A percentile compares a stretch with the other conserved stretches of the same genome.
Evolutionary conservation across 169 alveolate species (phyloP).

Genomic region (Miamiensis avidus): DNA sequence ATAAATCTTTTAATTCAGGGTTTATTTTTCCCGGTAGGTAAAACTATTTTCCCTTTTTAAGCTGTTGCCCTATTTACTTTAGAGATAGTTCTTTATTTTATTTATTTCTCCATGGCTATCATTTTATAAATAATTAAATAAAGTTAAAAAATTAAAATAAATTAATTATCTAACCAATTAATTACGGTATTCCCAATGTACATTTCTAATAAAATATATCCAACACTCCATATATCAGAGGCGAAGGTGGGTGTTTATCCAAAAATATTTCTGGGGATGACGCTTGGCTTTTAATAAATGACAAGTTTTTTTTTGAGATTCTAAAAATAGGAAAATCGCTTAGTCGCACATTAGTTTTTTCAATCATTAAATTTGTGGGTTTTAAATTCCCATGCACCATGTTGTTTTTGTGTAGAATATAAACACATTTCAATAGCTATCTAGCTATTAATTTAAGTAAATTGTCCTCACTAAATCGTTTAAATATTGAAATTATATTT

Average conservation of each 20-base stretch:
- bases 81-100: background rate
- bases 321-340: background rate
- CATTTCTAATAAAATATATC: background rate
- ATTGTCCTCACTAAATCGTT: background rate
- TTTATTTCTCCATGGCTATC: background rate
- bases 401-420: background rate
- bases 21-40: background rate
- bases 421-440: too few species aligned
- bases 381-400: background rate
- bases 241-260: background rate
- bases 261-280: background rate
- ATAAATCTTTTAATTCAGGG: background rate
- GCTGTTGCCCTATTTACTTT: background rate
- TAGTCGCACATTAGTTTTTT: background rate
- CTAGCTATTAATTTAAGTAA: background rate
- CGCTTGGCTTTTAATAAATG: background rate
- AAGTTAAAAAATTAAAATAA: background rate
- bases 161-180: too few species aligned
- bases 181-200: background rate
- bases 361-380: background rate
- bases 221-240: background rate
- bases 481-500: too few species aligned
- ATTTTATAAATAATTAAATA: too few species aligned
- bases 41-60: background rate
- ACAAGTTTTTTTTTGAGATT: background rate